A percentile compares a stretch with the other conserved stretches of the same genome.
Evolutionary conservation across 2,329 filamentous ascomycete species (phyloP).

Genomic region (Simplicillium aogashimaense): DNA sequence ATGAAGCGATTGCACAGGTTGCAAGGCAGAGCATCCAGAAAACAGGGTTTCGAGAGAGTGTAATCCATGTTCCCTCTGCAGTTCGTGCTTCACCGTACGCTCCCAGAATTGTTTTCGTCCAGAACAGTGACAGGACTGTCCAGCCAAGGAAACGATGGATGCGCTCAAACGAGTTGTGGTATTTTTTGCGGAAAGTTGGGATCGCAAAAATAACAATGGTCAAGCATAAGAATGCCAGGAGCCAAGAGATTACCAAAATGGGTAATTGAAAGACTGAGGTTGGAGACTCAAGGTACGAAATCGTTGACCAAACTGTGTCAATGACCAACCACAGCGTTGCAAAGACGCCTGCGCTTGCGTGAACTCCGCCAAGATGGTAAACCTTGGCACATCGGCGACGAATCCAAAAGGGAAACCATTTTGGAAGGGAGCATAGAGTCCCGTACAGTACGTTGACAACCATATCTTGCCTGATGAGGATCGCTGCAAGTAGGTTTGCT

Average conservation of each 20-base stretch:
- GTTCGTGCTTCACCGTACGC: slow-evolving; percentile 31
- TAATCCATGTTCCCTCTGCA: slow-evolving; percentile 21
- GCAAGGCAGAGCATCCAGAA: slow-evolving; percentile 61
- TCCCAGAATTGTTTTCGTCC: slow-evolving; percentile 49
- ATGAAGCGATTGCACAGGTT: slow-evolving; percentile 56
- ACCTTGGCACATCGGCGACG: slow-evolving; percentile 38
- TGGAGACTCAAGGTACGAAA: slow-evolving; percentile 19
- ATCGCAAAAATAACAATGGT: slow-evolving; percentile 53
- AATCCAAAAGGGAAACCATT: slow-evolving; percentile 35
- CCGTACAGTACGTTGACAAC: slow-evolving; percentile 41
- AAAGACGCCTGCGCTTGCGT: slow-evolving; percentile 38
- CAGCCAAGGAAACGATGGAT: slow-evolving; percentile 68
- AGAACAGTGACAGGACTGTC: slow-evolving; percentile 55
- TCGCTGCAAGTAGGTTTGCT: slow-evolving; percentile 37
- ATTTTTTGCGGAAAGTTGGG: slow-evolving; percentile 49
- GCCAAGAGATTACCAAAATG: slow-evolving; percentile 39
- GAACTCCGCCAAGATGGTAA: slow-evolving; percentile 42
- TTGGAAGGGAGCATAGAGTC: slow-evolving; percentile 32
- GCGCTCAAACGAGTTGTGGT: slow-evolving; percentile 62
- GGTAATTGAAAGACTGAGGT: slow-evolving; percentile 27
- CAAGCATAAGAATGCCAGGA: slow-evolving; percentile 47
- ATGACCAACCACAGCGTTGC: slow-evolving; percentile 39
- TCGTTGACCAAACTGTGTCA: slow-evolving; percentile 26
- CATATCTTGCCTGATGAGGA: slow-evolving; percentile 42
- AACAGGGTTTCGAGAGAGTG: slow-evolving; percentile 26